Percentiles rank a stretch among this genome's conserved stretches.
phyloP scores from a whole-genome alignment of 257 asterid species.

The Solanum virginianum region DNA sequence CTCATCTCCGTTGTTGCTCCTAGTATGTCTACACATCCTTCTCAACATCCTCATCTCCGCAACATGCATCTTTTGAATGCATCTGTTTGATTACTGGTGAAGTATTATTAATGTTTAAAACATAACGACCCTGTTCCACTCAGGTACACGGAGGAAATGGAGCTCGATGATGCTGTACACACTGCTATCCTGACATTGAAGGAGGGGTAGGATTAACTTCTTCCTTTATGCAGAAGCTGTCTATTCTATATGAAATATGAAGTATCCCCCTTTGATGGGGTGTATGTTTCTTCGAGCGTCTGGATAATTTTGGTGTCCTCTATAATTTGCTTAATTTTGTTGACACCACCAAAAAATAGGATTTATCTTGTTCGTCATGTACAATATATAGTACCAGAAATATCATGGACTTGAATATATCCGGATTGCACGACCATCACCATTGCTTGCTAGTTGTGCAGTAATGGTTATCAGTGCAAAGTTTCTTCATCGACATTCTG shows the following conservation, averaged over 20 bases:
- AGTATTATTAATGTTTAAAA: neutral
- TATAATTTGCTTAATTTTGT: neutral
- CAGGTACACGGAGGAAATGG: conserved; percentile 98
- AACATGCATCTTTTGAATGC: too few relatives aligned
- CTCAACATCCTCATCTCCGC: too few relatives aligned
- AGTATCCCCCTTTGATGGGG: neutral
- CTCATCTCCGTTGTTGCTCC: too few relatives aligned
- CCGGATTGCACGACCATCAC: neutral
- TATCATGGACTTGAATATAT: neutral
- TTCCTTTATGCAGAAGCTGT: neutral
- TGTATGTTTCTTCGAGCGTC: neutral
- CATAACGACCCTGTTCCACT: neutral
- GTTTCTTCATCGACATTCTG: neutral
- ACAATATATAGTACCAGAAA: neutral
- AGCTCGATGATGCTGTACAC: conserved; percentile 99
- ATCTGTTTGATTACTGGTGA: neutral
- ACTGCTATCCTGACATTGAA: conserved; percentile 94
- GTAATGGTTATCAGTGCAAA: neutral
- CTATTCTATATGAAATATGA: neutral
- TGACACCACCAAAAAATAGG: neutral
- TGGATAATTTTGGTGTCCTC: neutral
- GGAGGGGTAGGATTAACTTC: conserved; percentile 64
- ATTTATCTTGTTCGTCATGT: neutral
- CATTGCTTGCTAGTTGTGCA: neutral
- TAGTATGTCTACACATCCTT: too few relatives aligned